A percentile compares a stretch with the other conserved stretches of the same genome.
Conservation (phyloP, 345 rosid species). For the Mangifera indica region DNA sequence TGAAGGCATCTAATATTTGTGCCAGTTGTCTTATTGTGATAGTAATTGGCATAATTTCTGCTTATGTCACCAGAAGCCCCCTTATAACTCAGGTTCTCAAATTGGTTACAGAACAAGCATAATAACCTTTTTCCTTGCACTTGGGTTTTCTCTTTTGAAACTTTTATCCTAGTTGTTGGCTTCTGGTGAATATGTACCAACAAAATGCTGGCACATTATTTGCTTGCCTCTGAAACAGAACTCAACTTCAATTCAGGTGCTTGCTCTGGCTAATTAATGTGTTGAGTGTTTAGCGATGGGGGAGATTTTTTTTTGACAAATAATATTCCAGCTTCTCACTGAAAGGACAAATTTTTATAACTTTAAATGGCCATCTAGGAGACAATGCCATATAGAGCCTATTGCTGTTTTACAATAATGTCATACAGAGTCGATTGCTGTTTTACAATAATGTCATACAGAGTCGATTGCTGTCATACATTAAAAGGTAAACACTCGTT, state of each 20-base stretch:
- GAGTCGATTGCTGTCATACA: neutral
- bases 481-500: neutral
- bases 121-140: neutral
- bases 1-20: no score
- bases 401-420: neutral
- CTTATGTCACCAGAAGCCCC: neutral
- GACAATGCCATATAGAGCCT: neutral
- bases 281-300: neutral
- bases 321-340: neutral
- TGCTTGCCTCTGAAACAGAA: neutral
- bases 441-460: neutral
- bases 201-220: neutral
- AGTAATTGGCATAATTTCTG: neutral
- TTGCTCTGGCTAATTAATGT: neutral
- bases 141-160: neutral
- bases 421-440: neutral
- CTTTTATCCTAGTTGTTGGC: neutral
- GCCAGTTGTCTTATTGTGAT: neutral
- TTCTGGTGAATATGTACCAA: neutral
- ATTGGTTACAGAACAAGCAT: neutral
- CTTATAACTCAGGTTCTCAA: neutral
- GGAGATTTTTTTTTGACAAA: neutral
- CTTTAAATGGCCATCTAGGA: conserved; percentile 2
- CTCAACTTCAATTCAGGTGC: neutral
- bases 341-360: conserved; percentile 15